Percentiles rank a stretch among this genome's conserved stretches.
Evolutionary conservation across 345 rosid genomes (phyloP).

Genomic region (Viola odorata): DNA sequence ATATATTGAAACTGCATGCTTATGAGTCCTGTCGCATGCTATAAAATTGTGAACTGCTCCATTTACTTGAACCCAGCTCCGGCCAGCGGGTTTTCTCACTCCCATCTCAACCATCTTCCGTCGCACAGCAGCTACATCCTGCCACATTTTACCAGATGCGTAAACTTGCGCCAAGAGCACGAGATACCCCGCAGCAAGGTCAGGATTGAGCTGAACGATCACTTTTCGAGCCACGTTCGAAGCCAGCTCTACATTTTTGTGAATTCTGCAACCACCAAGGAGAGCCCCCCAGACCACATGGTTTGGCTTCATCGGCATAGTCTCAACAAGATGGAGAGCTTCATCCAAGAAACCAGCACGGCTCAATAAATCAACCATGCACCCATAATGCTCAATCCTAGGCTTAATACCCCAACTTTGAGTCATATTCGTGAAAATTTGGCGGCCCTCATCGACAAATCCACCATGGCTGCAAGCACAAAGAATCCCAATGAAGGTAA

Average conservation of each 20-base stretch:
- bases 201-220: constrained; percentile 23
- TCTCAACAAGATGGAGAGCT: constrained; percentile 32
- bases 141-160: constrained; percentile 31
- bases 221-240: constrained; percentile 31
- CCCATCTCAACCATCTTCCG: constrained; percentile 31
- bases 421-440: constrained; percentile 28
- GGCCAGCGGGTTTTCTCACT: constrained; percentile 28
- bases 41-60: constrained; percentile 27
- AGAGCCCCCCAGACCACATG: constrained; percentile 37
- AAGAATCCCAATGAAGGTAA: constrained; percentile 36
- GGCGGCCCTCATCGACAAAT: constrained; percentile 27
- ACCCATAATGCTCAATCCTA: constrained; percentile 40
- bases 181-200: constrained; percentile 33
- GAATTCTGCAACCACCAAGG: constrained; percentile 43
- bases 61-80: constrained; percentile 33
- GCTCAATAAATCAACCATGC: constrained; percentile 43
- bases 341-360: constrained; percentile 42
- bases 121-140: no score
- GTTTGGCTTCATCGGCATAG: constrained; percentile 40
- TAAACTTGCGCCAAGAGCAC: constrained; percentile 36
- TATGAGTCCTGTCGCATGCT: constrained; percentile 14
- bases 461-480: constrained; percentile 49
- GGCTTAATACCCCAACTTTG: constrained; percentile 31
- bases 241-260: constrained; percentile 36
- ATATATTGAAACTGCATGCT: constrained; percentile 22